A percentile compares a stretch with the other conserved stretches of the same genome.
These are phyloP conservation scores for Candida caryicola DNA, from an alignment of 805 yeast species.

Conservation along the genomic window DNA sequence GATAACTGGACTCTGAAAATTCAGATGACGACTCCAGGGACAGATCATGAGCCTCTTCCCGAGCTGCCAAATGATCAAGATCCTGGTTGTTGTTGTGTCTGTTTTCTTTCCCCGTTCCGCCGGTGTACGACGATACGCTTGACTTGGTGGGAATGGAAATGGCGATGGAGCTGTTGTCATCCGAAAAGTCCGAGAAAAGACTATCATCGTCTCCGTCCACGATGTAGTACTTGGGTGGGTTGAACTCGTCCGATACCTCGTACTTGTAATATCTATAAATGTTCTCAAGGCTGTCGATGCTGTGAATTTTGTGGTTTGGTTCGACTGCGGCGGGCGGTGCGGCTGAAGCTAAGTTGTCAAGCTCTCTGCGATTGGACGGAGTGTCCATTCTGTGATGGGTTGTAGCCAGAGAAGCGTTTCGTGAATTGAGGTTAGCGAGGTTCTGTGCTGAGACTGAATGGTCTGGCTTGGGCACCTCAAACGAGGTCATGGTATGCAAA, in stretches of 20 bases:
- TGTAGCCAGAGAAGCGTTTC: no score
- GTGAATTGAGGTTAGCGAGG: no score
- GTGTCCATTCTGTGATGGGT: no score
- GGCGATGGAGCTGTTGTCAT: conserved; percentile 1
- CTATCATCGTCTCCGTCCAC: conserved; percentile 15
- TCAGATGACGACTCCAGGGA: neutral
- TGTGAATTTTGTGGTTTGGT: no score
- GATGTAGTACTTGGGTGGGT: conserved; percentile 6
- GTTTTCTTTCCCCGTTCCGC: neutral
- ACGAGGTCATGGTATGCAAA: no score
- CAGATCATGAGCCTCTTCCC: no score
- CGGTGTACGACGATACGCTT: neutral
- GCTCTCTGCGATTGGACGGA: no score
- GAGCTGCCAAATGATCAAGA: neutral
- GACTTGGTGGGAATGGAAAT: neutral
- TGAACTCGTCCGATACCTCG: neutral
- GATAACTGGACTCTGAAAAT: neutral
- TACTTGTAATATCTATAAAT: conserved; percentile 1
- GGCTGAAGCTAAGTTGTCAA: no score
- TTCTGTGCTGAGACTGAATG: no score
- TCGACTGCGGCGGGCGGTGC: no score
- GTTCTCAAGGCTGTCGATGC: neutral
- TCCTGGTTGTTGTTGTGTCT: neutral
- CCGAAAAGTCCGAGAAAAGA: conserved; percentile 13
- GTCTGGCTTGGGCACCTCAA: no score